Base-by-base conservation (phyloP, 305 asterid species). In the Lippia alba region DNA sequence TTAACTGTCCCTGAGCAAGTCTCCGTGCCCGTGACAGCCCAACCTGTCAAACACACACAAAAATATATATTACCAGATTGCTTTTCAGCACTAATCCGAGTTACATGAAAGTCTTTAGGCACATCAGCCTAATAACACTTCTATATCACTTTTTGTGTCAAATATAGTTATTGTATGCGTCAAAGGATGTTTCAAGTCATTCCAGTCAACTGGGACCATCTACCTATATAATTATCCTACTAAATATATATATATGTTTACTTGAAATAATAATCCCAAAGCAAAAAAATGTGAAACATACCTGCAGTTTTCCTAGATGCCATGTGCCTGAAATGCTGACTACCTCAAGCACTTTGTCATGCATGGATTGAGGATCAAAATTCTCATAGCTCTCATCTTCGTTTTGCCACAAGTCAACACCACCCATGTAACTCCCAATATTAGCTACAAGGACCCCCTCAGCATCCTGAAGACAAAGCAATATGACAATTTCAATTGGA, bases 251-350 rank as follows among this genome's bases (percentile, higher is more conserved):
- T 46, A 61, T 12, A 44, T 33, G 18, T 66, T 67, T 73, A 12
- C 50, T 41, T 44, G 59, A 56, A 67, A 30, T 14, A 44, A 46
- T 33, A 16, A 20, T 58, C 15, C 46, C 64, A 66, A 50, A 44
- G 69, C 15, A 57, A 67, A 56, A 65, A 70, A 56, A 57, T 15
- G 32, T 33, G 24, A 18, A 15, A 50, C 68, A 46, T 86, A 86
- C 98, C 96, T 94, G 99, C 78, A 94, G 96, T 86, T 89, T 91
- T 67, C 99, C 99, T 61, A 94, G 96, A 83, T 91, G 97, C 97
- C 97, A 91, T 58, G 90, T 85, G 67, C 99, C 97, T 48, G 97
- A 94, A 82, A 94, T 94, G 86, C 97, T 90, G 24, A 91, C 99
- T 61, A 94, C 91, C 83, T 94, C 97, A 30, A 91, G 97, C 78